Evolutionary conservation across 2,329 filamentous ascomycete species (phyloP), one percentile per base, ranked within the genome.

Genomic region (Ambrosiella xylebori): DNA sequence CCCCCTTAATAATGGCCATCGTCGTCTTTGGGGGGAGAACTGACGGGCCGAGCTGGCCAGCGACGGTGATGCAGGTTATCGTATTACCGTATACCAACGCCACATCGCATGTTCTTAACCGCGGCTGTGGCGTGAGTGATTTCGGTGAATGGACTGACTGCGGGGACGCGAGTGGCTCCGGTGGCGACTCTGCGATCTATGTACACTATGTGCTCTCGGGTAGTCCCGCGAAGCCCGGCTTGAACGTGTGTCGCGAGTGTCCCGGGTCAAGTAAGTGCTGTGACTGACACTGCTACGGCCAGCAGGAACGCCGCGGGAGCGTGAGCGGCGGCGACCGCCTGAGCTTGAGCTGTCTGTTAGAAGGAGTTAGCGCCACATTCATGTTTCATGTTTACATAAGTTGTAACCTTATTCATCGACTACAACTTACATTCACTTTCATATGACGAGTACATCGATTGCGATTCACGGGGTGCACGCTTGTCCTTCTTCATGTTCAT

Each of bases 401-500:
- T 7, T 37, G 36, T 11, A 17, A 57, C 44, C 55, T 39, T 45
- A 56, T n/a, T 15, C 44, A 54, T 51, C 35, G 19, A 17, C 9
- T 37, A 51, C 15, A 19, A 53, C 56, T 58, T 60, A 60, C 59
- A 37, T 36, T 60, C 59, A 36, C 54, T 59, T 49, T 54, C 56
- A 27, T 51, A 58, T 7, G 58, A 57, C 12, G 36, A 41, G 35
- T 57, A 57, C 37, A 57, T 55, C 9, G 56, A 11, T 15, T 60
- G 37, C 1, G 59, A 57, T 19, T 51, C 41, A 7, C 51, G 59
- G 17, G 51, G 66, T 62, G 44, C 70, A 65, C 64, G 72, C 68
- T 76, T 76, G 62, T 76, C 72, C 65, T 77, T 73, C 61, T 73
- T 73, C 51, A 81, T 65, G 61, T 79, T 79, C 62, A 82, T 72